phyloP scores from a whole-genome alignment of 768 basidiomycete genomes.

The Rhodotorula diobovata region DNA sequence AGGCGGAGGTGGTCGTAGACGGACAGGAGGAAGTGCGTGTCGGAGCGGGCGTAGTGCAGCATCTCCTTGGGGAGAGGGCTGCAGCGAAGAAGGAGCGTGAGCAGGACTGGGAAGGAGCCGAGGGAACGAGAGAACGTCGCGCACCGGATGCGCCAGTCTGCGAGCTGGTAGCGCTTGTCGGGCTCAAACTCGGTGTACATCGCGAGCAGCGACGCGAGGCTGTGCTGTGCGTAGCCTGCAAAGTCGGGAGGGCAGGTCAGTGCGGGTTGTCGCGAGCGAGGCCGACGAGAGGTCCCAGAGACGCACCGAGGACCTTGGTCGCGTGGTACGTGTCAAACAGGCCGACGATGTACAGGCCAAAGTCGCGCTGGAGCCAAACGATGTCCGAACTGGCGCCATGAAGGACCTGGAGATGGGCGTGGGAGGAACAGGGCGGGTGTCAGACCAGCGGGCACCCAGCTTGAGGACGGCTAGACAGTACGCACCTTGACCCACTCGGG shows the following conservation, averaged over 20 bases:
- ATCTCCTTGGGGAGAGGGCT: conserved; percentile 77
- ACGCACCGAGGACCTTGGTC: conserved; percentile 70
- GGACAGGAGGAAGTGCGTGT: conserved; percentile 90
- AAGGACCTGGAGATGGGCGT: conserved; percentile 60
- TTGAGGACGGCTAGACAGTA: too few relatives aligned
- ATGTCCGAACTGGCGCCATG: conserved; percentile 94
- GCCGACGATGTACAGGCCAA: conserved; percentile 86
- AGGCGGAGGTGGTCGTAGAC: conserved; percentile 88
- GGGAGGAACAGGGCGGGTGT: conserved; percentile 1
- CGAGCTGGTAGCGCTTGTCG: conserved; percentile 93
- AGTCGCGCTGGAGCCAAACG: conserved; percentile 93
- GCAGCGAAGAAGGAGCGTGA: conserved; percentile 44
- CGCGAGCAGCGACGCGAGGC: conserved; percentile 74
- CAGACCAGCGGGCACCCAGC: too few relatives aligned
- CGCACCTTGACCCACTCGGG: conserved; percentile 76
- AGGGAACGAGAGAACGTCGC: conserved; percentile 28
- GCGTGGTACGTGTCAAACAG: conserved; percentile 98
- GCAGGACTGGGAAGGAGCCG: too few relatives aligned
- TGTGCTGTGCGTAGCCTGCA: conserved; percentile 74
- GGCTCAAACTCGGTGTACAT: conserved; percentile 84
- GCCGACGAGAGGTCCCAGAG: not conserved
- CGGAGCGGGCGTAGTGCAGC: conserved; percentile 86
- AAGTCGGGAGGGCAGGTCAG: not conserved
- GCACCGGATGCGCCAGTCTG: conserved; percentile 92
- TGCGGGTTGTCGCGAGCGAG: too few relatives aligned